phyloP scores from a whole-genome alignment of 176 grass and related monocot genomes.

The Aegilops tauschii region DNA sequence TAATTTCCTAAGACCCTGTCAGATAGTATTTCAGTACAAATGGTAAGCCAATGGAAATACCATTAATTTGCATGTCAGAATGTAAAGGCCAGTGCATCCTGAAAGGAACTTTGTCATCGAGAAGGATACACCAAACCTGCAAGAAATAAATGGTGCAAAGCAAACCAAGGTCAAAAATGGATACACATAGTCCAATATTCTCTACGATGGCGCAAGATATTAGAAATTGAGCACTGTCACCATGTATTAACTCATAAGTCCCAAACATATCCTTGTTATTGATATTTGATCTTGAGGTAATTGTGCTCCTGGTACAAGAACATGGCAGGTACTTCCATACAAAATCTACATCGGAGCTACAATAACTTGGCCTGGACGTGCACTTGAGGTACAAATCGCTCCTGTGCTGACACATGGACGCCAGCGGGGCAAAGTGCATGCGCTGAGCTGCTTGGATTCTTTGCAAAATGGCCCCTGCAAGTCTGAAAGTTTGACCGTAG shows the following conservation, averaged over 20 bases:
- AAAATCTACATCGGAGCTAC: no score
- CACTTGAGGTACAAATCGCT: no score
- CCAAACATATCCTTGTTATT: constrained; percentile 3
- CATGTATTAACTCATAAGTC: background rate
- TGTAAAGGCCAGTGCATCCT: constrained; percentile 92
- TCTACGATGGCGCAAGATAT: background rate
- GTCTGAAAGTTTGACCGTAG: no score
- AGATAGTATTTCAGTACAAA: constrained; percentile 13
- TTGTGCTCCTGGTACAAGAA: no score
- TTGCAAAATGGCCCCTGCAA: no score
- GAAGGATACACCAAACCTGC: constrained; percentile 88
- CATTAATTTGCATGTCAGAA: constrained; percentile 76
- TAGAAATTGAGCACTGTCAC: constrained; percentile 1
- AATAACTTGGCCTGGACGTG: no score
- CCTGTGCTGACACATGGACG: no score
- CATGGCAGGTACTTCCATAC: no score
- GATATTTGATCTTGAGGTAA: background rate
- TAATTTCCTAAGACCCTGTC: constrained; percentile 3
- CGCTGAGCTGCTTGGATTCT: no score
- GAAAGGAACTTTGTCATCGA: constrained; percentile 90
- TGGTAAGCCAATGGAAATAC: constrained; percentile 40
- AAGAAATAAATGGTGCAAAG: constrained; percentile 31
- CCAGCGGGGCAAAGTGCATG: no score
- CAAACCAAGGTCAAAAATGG: constrained; percentile 25
- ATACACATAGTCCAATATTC: constrained; percentile 6